Evolutionary conservation across 257 asterid genomes (phyloP), one percentile per base, ranked within the genome.

Genomic region (Fraxinus pennsylvanica): DNA sequence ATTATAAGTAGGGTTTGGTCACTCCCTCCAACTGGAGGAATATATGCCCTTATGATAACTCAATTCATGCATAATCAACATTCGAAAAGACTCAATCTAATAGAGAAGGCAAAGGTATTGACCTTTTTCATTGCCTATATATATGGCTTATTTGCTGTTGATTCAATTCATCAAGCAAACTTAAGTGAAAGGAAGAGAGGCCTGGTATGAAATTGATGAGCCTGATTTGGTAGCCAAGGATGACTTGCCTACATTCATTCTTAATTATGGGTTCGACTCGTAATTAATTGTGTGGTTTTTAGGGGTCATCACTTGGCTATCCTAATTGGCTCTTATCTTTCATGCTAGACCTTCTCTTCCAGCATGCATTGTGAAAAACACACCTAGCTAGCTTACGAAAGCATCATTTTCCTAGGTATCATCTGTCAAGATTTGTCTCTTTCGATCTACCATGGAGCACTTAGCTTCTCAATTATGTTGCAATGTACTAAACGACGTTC

Each of bases 141-240:
- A 61, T 52, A 52, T 43, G 19, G 68, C 6, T 61, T 8, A 61
- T 61, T 61, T 21, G 68, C 1, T 61, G 33, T 61, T 2, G 6
- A 61, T n/a, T 19, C 65, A 54, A n/a, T 54, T 21, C 33, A 61
- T 21, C 29, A 9, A 61, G 68, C 15, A 25, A 61, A 39, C 9
- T 21, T 3, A 27, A 22, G 43, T 41, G 36, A 25, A 19, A 76
- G 80, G 88, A 82, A 81, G 86, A 78, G 76, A 82, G 84, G 88
- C 43, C 82, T 84, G 47, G 85, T 82, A 87, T 89, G 92, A 85
- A 82, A 86, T 79, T 70, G 45, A 71, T 82, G 92, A 82, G 77
- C 67, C 83, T 82, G 6, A 82, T 89, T 82, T 82, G 90, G 75
- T 89, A 89, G 92, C 90, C 90, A 89, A 85, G 90, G 89, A 89